Evolutionary conservation across 2,329 filamentous ascomycete genomes (phyloP), one percentile per base, ranked within the genome.

Genomic region (Cladosporium cucumerinum): DNA sequence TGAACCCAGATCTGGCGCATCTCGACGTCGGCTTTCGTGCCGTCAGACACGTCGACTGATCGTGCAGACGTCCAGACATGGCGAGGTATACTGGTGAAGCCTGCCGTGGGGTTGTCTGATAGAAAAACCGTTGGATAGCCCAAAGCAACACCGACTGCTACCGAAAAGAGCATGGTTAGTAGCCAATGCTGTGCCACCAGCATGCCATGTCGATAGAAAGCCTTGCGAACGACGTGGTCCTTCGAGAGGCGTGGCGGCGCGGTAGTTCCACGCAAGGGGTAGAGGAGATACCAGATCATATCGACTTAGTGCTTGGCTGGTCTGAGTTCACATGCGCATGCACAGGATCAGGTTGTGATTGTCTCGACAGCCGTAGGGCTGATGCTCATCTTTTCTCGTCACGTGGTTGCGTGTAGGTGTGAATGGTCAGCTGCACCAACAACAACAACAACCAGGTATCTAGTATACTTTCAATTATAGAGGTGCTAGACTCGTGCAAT

Each of bases 1-100:
- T 93, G 90, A 18, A 94, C 84, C 91, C 91, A 94, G 64, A 92
- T 85, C 65, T 91, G 91, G 69, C 90, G 89, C 86, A 94, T 90
- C 64, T 90, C 86, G n/a, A 94, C 87, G 74, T 94, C 90, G 4
- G 88, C 84, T 61, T 81, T 78, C 52, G 81, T 79, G 16, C 64
- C 59, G n/a, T 66, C 62, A 28, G 78, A 73, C 5, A 78, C 77
- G 43, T 61, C 61, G 12, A 72, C 61, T 3, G 69, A 69, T 62
- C 71, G 75, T 16, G 74, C 72, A 14, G 70, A 71, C 28, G 90
- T 93, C 91, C 91, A 94, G 69, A 91, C 90, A 84, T 93, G 89
- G 72, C 89, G 87, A 32, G 91, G 90, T 8, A 93, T 80, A 67
- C 87, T 89, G 61, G 89, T 89, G 26, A 88, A 86, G 69, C 88